A percentile compares a stretch with the other conserved stretches of the same genome.
Conservation (phyloP, 495 filamentous ascomycete genomes). For the Penicillium chermesinum region DNA sequence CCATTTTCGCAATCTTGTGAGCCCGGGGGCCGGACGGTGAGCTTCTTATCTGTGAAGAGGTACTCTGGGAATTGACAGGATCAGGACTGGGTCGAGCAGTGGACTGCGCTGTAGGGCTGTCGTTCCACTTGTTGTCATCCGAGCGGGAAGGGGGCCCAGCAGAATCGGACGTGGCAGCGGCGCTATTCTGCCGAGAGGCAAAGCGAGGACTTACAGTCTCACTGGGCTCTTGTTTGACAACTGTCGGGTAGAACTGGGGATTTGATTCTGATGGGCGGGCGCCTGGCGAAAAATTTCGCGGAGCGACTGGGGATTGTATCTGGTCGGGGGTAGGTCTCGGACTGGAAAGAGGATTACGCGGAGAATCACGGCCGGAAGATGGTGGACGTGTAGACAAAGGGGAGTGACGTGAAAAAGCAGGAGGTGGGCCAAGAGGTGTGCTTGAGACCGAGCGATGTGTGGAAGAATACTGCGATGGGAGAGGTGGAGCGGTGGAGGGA, state of each 20-base stretch:
- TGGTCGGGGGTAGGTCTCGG: constrained; percentile 29
- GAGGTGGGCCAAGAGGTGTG: constrained; percentile 45
- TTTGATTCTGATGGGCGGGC: constrained; percentile 27
- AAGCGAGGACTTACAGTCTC: constrained; percentile 45
- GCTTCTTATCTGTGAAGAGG: constrained; percentile 26
- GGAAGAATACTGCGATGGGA: constrained; percentile 34
- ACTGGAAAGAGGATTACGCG: constrained; percentile 33
- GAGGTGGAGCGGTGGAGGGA: constrained; percentile 32
- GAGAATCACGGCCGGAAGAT: constrained; percentile 33
- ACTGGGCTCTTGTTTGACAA: constrained; percentile 34
- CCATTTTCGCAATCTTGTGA: constrained; percentile 23
- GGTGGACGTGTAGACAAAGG: constrained; percentile 30
- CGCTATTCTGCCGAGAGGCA: constrained; percentile 30
- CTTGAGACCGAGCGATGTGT: constrained; percentile 41
- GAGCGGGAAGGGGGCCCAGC: constrained; percentile 9
- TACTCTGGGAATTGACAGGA: constrained; percentile 15
- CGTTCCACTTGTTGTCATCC: constrained; percentile 23
- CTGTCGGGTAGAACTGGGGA: constrained; percentile 17
- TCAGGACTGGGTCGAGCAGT: constrained; percentile 9
- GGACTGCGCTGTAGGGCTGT: constrained; percentile 22
- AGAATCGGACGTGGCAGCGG: constrained; percentile 13
- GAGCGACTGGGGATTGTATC: constrained; percentile 28
- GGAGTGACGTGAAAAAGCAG: constrained; percentile 31
- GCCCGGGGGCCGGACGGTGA: constrained; percentile 21
- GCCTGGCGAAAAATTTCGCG: constrained; percentile 24